A percentile compares a stretch with the other conserved stretches of the same genome.
Evolutionary conservation across 345 rosid species (phyloP).

Genomic region (Sonneratia alba): DNA sequence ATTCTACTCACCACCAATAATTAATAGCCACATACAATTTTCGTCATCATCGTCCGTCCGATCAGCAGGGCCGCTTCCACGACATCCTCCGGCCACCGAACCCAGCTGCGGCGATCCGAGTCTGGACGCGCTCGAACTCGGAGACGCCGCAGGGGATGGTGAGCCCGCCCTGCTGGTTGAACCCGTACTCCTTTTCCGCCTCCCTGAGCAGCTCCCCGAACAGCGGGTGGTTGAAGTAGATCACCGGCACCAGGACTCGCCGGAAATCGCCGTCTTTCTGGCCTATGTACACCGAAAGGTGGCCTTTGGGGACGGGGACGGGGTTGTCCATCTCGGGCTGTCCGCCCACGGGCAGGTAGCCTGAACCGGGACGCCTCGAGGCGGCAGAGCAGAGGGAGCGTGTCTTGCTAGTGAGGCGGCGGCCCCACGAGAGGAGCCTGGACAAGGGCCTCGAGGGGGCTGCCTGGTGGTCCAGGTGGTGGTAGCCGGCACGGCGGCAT

Average conservation of each 20-base stretch:
- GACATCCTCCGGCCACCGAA: constrained; percentile 17
- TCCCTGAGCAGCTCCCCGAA: constrained; percentile 65
- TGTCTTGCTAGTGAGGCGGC: constrained; percentile 42
- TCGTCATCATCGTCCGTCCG: constrained; percentile 4
- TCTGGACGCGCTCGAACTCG: constrained; percentile 71
- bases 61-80: constrained; percentile 4
- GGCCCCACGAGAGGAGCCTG: constrained; percentile 53
- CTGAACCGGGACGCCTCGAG: constrained; percentile 22
- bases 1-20: neutral
- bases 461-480: constrained; percentile 9
- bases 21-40: neutral
- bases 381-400: constrained; percentile 25
- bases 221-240: constrained; percentile 87
- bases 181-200: constrained; percentile 80
- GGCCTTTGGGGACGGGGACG: constrained; percentile 55
- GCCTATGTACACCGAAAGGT: constrained; percentile 81
- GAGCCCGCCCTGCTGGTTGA: constrained; percentile 70
- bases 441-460: constrained; percentile 25
- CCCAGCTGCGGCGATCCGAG: constrained; percentile 52
- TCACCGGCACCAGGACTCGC: constrained; percentile 73
- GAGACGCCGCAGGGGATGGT: constrained; percentile 80
- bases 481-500: constrained; percentile 19
- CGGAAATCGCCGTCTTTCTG: constrained; percentile 59
- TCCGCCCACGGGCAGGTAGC: constrained; percentile 25
- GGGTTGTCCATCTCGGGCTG: constrained; percentile 18